phyloP scores from a whole-genome alignment of 2,329 filamentous ascomycete genomes.

The Ciborinia camelliae region DNA sequence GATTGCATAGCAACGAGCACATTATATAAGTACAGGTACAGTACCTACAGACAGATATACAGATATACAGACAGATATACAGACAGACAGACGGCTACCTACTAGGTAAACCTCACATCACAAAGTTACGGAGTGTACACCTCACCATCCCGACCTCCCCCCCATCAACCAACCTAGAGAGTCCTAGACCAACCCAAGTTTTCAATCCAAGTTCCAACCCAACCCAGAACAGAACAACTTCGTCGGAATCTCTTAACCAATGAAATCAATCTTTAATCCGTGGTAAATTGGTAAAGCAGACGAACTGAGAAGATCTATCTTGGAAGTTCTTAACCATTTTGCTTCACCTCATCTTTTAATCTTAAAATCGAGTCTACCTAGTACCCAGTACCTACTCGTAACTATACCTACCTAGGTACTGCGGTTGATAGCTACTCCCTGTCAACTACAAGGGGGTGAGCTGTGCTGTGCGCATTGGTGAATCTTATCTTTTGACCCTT shows the following conservation, averaged over 20 bases:
- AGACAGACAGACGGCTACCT: too few relatives aligned
- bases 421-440: too few relatives aligned
- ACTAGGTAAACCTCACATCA: too few relatives aligned
- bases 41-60: too few relatives aligned
- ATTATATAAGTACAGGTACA: not conserved
- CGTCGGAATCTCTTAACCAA: conserved; percentile 2
- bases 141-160: not conserved
- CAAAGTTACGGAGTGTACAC: too few relatives aligned
- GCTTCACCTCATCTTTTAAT: conserved; percentile 11
- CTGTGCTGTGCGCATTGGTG: not conserved
- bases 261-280: too few relatives aligned
- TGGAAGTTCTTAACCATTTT: not conserved
- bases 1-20: not conserved
- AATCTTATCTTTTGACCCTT: conserved; percentile 2
- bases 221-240: not conserved
- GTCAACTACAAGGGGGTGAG: not conserved
- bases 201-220: not conserved
- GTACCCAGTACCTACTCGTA: not conserved
- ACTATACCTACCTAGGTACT: too few relatives aligned
- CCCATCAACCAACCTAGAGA: too few relatives aligned
- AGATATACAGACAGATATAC: too few relatives aligned
- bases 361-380: not conserved
- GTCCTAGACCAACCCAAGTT: too few relatives aligned
- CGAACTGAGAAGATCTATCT: not conserved
- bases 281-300: too few relatives aligned